Conservation (phyloP, 1,284 basidiomycete species). For the Chalciporus piperatoides region DNA sequence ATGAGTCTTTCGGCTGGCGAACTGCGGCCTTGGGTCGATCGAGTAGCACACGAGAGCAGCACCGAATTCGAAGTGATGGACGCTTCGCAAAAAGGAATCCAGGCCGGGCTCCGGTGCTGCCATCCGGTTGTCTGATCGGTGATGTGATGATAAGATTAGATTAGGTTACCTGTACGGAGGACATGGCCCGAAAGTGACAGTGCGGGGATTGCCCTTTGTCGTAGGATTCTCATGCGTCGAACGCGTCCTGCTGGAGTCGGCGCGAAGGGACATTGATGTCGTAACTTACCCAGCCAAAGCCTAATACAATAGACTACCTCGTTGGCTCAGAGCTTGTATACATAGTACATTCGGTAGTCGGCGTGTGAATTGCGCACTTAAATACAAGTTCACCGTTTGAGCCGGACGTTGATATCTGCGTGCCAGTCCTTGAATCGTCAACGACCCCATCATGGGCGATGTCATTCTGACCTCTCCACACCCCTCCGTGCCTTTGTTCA, state of each 20-base stretch:
- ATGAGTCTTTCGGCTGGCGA: background rate
- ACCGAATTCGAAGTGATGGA: background rate
- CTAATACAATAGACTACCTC: too few species aligned
- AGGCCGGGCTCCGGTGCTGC: background rate
- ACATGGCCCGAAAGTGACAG: too few species aligned
- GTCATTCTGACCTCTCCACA: conserved; percentile 29
- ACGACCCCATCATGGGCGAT: conserved; percentile 14
- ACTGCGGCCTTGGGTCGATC: background rate
- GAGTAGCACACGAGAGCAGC: background rate
- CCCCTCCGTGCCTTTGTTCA: conserved; percentile 28
- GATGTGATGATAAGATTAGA: background rate
- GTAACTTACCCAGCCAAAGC: too few species aligned
- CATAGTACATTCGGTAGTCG: too few species aligned
- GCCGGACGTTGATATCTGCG: background rate
- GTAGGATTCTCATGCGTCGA: too few species aligned
- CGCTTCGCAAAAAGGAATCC: background rate
- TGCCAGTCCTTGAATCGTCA: background rate
- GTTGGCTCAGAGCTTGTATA: too few species aligned
- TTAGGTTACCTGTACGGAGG: background rate
- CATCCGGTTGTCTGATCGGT: too few species aligned
- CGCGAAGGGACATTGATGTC: too few species aligned
- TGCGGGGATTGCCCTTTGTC: too few species aligned
- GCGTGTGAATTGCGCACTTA: background rate
- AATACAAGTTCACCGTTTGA: background rate
- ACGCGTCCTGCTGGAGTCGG: too few species aligned